phyloP scores from a whole-genome alignment of 371 early-diverging fungal species.

The Mycotypha africana region DNA sequence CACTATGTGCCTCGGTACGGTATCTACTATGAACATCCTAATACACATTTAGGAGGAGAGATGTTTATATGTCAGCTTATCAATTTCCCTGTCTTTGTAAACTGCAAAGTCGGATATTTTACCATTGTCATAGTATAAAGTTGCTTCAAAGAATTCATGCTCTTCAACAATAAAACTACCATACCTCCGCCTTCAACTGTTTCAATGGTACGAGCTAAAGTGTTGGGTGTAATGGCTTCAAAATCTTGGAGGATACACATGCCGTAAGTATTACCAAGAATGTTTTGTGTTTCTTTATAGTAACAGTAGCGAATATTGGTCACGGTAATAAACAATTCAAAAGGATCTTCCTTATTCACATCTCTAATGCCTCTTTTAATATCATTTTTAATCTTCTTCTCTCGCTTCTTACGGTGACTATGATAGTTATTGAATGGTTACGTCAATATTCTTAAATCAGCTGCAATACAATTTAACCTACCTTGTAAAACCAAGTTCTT shows the following conservation, averaged over 20 bases:
- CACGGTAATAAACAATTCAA: slow-evolving; percentile 92
- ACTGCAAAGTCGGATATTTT: neutral
- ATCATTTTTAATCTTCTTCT: slow-evolving; percentile 88
- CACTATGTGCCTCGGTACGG: slow-evolving; percentile 89
- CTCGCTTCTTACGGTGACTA: slow-evolving; percentile 94
- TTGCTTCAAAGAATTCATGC: slow-evolving; percentile 93
- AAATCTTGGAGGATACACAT: slow-evolving; percentile 99
- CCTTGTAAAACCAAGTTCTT: slow-evolving; percentile 92
- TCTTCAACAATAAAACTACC: slow-evolving; percentile 89
- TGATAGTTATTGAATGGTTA: no score
- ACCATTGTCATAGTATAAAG: slow-evolving; percentile 97
- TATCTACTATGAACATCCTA: slow-evolving; percentile 93
- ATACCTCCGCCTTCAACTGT: slow-evolving; percentile 99
- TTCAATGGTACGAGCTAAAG: slow-evolving; percentile 96
- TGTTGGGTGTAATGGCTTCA: slow-evolving; percentile 97
- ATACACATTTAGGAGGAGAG: no score
- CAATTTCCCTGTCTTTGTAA: no score
- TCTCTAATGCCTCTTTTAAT: slow-evolving; percentile 88
- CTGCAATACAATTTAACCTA: slow-evolving; percentile 24
- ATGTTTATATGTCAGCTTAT: no score
- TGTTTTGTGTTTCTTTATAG: slow-evolving; percentile 98
- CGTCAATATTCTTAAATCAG: no score
- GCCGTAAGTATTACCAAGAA: slow-evolving; percentile 98
- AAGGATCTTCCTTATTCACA: slow-evolving; percentile 91
- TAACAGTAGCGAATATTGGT: slow-evolving; percentile 96